phyloP scores from a whole-genome alignment of 306 rosid species.

The Rubus parviflorus region DNA sequence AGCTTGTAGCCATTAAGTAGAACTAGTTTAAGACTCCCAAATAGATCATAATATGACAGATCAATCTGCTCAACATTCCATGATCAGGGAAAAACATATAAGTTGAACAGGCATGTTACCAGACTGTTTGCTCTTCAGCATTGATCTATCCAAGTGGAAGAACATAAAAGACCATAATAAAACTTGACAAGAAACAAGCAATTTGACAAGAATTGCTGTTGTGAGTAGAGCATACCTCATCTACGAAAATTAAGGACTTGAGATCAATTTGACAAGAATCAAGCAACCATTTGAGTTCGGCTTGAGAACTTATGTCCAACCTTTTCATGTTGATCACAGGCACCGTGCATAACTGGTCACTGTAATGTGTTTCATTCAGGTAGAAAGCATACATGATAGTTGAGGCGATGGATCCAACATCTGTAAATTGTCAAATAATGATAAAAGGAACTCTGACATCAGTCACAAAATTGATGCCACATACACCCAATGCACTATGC shows the following conservation, averaged over 20 bases:
- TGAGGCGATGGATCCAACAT: slow-evolving; percentile 69
- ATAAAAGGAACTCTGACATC: neutral
- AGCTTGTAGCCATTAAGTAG: slow-evolving; percentile 60
- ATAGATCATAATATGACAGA: slow-evolving; percentile 74
- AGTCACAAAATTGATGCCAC: neutral
- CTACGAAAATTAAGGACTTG: slow-evolving; percentile 62
- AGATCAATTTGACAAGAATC: slow-evolving; percentile 79
- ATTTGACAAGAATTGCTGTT: neutral
- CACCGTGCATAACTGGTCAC: slow-evolving; percentile 54
- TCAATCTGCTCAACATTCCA: slow-evolving; percentile 62
- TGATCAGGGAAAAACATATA: slow-evolving; percentile 6
- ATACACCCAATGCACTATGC: neutral
- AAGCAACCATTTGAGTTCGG: slow-evolving; percentile 80
- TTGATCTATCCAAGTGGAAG: neutral
- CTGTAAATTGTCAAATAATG: slow-evolving; percentile 39
- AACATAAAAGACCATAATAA: neutral
- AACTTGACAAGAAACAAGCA: neutral
- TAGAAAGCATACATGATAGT: slow-evolving; percentile 78
- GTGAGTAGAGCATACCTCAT: slow-evolving; percentile 58
- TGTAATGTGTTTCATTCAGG: slow-evolving; percentile 50
- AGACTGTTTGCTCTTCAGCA: neutral
- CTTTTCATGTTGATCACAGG: slow-evolving; percentile 81
- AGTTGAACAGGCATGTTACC: slow-evolving; percentile 4
- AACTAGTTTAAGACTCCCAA: slow-evolving; percentile 79
- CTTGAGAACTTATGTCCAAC: slow-evolving; percentile 57